Evolutionary conservation across 768 basidiomycete genomes (phyloP), one percentile per base, ranked within the genome.

Genomic region (Cystobasidium ongulense): DNA sequence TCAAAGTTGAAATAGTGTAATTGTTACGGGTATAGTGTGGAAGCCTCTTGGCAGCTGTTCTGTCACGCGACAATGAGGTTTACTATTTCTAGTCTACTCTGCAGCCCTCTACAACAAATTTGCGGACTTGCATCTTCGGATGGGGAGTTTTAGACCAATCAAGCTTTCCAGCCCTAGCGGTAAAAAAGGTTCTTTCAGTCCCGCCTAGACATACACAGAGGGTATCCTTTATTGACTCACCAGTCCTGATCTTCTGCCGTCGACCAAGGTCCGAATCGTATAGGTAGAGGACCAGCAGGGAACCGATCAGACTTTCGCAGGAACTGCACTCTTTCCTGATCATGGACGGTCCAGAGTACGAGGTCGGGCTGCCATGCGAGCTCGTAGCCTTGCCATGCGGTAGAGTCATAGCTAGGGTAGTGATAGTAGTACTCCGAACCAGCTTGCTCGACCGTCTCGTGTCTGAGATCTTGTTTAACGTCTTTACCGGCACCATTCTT

Each of bases 211-310:
- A 46, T 13, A 46, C 13, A 46, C 43, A n/a, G n/a, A n/a, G n/a
- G n/a, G 43, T 13, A n/a, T 46, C 13, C 43, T 13, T 46, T n/a
- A 29, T 54, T n/a, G n/a, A 54, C 63, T 64, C 63, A 64, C 63
- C 57, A 64, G 13, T 7, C 38, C 13, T 8, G 11, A 41, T 36
- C 41, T 23, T 27, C 27, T 8, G 5, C 15, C 25, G 63, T 64
- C 7, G 63, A 64, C 63, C 63, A 64, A 1, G 41, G 63, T 18
- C 63, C 63, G 23, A 46, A 38, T 4, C 63, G 63, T 18, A 64
- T 64, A 27, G 63, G 68, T 1, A 71, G 36, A 15, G 68, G 68
- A 23, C 68, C 68, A 33, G 29, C 5, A 1, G 68, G 68, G 53
- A 57, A 71, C 10, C 53, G 50, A 36, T 71, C 54, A 23, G 29